Conservation (phyloP, 805 yeast genomes). For the Saccharomycopsis schoenii region DNA sequence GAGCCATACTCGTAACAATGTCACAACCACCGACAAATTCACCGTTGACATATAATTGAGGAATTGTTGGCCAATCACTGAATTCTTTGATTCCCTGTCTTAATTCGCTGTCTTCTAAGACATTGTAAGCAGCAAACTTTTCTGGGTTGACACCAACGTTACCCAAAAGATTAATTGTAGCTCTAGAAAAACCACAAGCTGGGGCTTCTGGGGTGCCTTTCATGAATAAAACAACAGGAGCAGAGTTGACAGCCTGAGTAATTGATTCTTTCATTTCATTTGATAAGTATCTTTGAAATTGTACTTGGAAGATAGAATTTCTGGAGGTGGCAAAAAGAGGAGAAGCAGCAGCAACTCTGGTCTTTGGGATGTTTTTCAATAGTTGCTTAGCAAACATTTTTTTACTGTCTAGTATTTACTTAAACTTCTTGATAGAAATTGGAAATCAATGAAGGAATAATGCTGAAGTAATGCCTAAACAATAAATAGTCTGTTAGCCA, state of each 20-base stretch:
- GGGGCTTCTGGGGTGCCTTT: slow-evolving; percentile 98
- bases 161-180: slow-evolving; percentile 86
- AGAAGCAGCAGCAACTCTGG: not conserved
- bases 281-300: slow-evolving; percentile 43
- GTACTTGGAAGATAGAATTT: not conserved
- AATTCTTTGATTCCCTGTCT: slow-evolving; percentile 94
- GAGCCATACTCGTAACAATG: slow-evolving; percentile 84
- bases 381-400: not conserved
- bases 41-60: slow-evolving; percentile 82
- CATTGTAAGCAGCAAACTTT: slow-evolving; percentile 95
- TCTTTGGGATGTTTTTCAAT: not conserved
- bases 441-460: not conserved
- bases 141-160: slow-evolving; percentile 95
- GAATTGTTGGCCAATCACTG: slow-evolving; percentile 97
- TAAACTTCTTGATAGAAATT: not conserved
- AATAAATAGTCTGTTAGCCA: not conserved
- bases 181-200: slow-evolving; percentile 94
- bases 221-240: slow-evolving; percentile 96
- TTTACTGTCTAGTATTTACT: not conserved
- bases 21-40: slow-evolving; percentile 98
- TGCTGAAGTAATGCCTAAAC: too few species aligned
- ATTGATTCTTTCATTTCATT: slow-evolving; percentile 78
- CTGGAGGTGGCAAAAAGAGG: not conserved
- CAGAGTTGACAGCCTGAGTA: slow-evolving; percentile 72
- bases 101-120: slow-evolving; percentile 85